Conservation (phyloP, 140 eudicot genomes). For the Oenanthe javanica region DNA sequence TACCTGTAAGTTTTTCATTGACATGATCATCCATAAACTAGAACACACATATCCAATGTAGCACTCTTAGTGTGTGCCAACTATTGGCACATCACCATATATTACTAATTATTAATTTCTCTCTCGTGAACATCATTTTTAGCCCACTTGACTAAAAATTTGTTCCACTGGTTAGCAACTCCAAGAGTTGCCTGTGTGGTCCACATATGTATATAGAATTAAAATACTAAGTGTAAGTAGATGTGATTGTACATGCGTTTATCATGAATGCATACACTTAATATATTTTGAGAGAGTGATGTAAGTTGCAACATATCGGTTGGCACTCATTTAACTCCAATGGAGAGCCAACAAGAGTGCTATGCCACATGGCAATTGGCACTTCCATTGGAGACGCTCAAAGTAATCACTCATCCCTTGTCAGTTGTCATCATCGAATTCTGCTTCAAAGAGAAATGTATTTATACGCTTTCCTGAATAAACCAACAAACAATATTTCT, state of each 20-base stretch:
- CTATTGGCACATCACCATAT: neutral
- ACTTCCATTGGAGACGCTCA: neutral
- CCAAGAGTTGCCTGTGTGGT: neutral
- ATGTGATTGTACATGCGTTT: neutral
- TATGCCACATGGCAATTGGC: neutral
- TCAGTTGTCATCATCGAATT: neutral
- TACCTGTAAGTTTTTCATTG: slow-evolving; percentile 54
- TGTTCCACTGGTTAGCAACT: neutral
- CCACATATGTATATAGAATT: neutral
- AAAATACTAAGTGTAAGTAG: neutral
- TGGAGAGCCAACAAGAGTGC: neutral
- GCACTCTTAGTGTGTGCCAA: neutral
- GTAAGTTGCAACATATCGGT: neutral
- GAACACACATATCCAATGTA: neutral
- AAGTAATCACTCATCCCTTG: neutral
- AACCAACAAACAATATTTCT: neutral
- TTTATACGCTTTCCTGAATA: neutral
- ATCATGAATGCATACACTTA: neutral
- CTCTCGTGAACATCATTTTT: neutral
- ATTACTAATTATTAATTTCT: neutral
- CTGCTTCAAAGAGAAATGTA: neutral
- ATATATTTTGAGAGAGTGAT: neutral
- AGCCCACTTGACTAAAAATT: neutral
- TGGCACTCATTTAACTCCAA: neutral
- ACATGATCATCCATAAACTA: neutral